Conservation (phyloP, 257 asterid genomes). For the Salvia miltiorrhiza region DNA sequence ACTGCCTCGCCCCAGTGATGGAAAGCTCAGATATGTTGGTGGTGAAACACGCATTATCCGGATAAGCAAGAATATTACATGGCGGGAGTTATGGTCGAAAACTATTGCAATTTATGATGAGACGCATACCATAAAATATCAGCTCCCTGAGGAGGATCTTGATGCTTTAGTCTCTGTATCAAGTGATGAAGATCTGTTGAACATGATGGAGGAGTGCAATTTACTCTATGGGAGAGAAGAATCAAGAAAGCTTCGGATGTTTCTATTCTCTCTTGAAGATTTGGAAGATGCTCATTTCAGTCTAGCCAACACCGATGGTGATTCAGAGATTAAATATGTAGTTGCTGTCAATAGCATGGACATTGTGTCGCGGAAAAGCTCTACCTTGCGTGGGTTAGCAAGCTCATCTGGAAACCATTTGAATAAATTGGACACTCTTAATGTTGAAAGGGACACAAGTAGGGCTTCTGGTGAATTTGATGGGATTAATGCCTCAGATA, state of each 20-base stretch:
- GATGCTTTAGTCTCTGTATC: slow-evolving; percentile 90
- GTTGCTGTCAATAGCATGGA: slow-evolving; percentile 83
- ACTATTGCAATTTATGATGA: slow-evolving; percentile 49
- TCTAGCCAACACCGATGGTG: slow-evolving; percentile 50
- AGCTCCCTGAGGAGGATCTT: slow-evolving; percentile 96
- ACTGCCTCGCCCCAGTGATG: slow-evolving; percentile 90
- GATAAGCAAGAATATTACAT: slow-evolving; percentile 62
- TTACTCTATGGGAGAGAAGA: slow-evolving; percentile 50
- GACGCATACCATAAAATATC: slow-evolving; percentile 68
- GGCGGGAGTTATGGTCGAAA: slow-evolving; percentile 69
- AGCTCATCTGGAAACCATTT: slow-evolving; percentile 55
- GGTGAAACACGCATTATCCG: slow-evolving; percentile 90
- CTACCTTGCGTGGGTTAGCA: slow-evolving; percentile 29
- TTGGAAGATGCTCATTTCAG: slow-evolving; percentile 61
- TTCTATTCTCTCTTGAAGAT: slow-evolving; percentile 69
- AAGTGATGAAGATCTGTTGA: slow-evolving; percentile 78
- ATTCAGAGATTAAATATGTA: slow-evolving; percentile 73
- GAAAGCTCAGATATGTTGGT: slow-evolving; percentile 89
- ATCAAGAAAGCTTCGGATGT: slow-evolving; percentile 67
- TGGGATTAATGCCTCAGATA: slow-evolving; percentile 36
- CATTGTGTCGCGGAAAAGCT: slow-evolving; percentile 39
- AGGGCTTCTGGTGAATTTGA: slow-evolving; percentile 35
- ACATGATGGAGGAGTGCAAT: slow-evolving; percentile 92
- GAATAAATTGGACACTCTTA: slow-evolving; percentile 48
- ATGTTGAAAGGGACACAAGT: slow-evolving; percentile 37